Evolutionary conservation across 257 asterid genomes (phyloP).

Genomic region (Paulownia fortunei): DNA sequence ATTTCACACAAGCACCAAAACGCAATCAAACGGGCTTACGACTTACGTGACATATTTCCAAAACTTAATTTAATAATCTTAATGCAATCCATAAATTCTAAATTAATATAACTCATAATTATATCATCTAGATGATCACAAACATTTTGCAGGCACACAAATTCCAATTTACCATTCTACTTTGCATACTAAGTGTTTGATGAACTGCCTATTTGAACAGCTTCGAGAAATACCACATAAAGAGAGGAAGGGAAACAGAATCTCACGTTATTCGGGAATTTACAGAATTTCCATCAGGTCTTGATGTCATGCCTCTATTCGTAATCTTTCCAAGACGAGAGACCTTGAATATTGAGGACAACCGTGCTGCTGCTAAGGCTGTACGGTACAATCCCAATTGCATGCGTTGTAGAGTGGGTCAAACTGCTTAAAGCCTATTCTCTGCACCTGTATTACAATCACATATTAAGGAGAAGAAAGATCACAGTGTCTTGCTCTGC

Average conservation of each 20-base stretch:
- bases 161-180: neutral
- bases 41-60: no score
- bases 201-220: neutral
- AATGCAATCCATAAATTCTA: neutral
- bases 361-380: constrained; percentile 29
- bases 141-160: neutral
- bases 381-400: constrained; percentile 32
- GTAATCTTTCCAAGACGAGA: constrained; percentile 9
- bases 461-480: neutral
- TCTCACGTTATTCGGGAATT: constrained; percentile 21
- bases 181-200: constrained; percentile 33
- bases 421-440: neutral
- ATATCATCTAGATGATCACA: neutral
- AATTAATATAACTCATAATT: neutral
- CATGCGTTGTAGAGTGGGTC: constrained; percentile 26
- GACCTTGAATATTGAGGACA: constrained; percentile 13
- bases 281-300: constrained; percentile 17
- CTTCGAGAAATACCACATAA: neutral
- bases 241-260: neutral
- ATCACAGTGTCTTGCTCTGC: constrained; percentile 11
- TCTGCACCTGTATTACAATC: constrained; percentile 9
- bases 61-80: no score
- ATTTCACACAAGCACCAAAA: neutral
- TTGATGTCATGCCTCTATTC: constrained; percentile 27
- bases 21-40: no score